Evolutionary conservation across 305 asterid genomes (phyloP).

Genomic region (Fraxinus nigra): DNA sequence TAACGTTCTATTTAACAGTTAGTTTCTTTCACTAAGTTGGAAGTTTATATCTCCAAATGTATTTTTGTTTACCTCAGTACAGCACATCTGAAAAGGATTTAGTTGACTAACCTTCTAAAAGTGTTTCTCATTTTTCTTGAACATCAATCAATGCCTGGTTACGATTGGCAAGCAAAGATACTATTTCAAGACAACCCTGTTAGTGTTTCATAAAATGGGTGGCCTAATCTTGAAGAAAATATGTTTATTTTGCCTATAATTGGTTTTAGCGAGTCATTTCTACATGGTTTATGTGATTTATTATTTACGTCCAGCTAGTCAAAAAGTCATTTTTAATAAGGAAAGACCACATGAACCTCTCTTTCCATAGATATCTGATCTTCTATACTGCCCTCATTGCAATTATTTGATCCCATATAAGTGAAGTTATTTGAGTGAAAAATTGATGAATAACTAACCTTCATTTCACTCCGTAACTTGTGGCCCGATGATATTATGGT

Average conservation of each 20-base stretch:
- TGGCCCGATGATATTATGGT: neutral
- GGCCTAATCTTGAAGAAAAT: neutral
- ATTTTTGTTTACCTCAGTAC: neutral
- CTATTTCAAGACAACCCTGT: neutral
- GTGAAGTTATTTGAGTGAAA: neutral
- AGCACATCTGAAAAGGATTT: neutral
- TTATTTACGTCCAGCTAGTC: neutral
- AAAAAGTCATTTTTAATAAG: neutral
- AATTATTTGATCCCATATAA: neutral
- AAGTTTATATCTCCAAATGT: neutral
- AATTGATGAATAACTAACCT: neutral
- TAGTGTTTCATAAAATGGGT: neutral
- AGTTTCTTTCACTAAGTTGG: neutral
- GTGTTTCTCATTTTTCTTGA: neutral
- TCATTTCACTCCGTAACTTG: neutral
- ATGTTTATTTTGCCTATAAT: neutral
- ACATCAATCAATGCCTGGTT: neutral
- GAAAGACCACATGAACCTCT: neutral
- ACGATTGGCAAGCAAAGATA: neutral
- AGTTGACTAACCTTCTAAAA: neutral
- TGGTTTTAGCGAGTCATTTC: neutral
- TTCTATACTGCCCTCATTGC: neutral
- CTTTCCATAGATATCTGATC: neutral
- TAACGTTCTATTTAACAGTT: neutral
- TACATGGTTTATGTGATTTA: neutral